phyloP scores from a whole-genome alignment of 441 rosid species.

The Francoa sonchifolia region DNA sequence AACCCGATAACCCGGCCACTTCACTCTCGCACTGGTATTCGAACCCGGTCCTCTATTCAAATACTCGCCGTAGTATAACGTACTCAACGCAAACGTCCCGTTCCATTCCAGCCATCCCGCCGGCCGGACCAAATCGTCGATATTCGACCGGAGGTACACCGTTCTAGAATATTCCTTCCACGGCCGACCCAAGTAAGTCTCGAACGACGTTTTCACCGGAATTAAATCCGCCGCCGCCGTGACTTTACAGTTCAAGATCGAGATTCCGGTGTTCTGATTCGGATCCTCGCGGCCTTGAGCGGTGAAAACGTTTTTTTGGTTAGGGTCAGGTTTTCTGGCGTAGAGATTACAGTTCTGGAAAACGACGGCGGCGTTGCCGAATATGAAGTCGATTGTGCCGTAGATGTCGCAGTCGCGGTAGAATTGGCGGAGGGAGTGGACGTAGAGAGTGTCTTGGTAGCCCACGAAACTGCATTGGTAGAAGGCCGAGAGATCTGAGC shows the following conservation, averaged over 20 bases:
- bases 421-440: conserved; percentile 38
- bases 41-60: conserved; percentile 34
- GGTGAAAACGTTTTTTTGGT: conserved; percentile 30
- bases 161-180: conserved; percentile 43
- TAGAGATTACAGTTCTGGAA: conserved; percentile 39
- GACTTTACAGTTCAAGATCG: conserved; percentile 26
- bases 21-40: conserved; percentile 25
- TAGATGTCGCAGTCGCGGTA: conserved; percentile 38
- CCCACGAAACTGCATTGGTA: conserved; percentile 39
- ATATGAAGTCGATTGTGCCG: conserved; percentile 38
- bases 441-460: conserved; percentile 44
- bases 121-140: conserved; percentile 31
- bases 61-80: conserved; percentile 43
- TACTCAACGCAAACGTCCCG: conserved; percentile 26
- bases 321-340: conserved; percentile 32
- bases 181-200: conserved; percentile 37
- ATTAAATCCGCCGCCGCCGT: conserved; percentile 31
- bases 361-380: conserved; percentile 38
- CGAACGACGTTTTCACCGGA: conserved; percentile 22
- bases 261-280: conserved; percentile 32
- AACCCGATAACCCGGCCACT: conserved; percentile 37
- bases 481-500: conserved; percentile 40
- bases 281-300: conserved; percentile 46
- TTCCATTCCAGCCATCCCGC: conserved; percentile 47
- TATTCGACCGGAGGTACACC: conserved; percentile 24